Evolutionary conservation across 2,329 filamentous ascomycete genomes (phyloP).

Genomic region (Aspergillus clavatus): DNA sequence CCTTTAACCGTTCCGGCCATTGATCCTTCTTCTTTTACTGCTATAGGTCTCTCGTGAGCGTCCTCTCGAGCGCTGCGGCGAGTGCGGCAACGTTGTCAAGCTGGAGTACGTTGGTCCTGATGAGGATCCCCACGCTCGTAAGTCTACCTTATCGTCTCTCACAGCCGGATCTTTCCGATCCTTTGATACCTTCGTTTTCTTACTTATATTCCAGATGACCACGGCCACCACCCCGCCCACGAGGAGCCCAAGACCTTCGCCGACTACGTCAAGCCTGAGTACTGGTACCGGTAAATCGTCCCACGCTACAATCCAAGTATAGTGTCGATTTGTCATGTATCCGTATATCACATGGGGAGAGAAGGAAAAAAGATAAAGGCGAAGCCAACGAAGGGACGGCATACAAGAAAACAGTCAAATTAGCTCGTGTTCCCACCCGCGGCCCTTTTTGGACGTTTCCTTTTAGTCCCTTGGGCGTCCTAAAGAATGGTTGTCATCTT

Average conservation of each 20-base stretch:
- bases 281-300: constrained; percentile 62
- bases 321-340: constrained; percentile 10
- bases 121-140: constrained; percentile 63
- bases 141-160: constrained; percentile 15
- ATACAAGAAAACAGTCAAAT: not conserved
- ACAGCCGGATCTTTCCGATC: not conserved
- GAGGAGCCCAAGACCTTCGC: constrained; percentile 94
- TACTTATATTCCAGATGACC: constrained; percentile 22
- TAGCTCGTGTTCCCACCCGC: not conserved
- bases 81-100: constrained; percentile 96
- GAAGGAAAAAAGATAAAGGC: not conserved
- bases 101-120: constrained; percentile 90
- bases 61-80: constrained; percentile 88
- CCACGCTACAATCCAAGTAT: constrained; percentile 15
- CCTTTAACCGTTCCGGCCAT: not conserved
- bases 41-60: constrained; percentile 78
- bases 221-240: constrained; percentile 47
- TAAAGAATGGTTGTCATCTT: constrained; percentile 1
- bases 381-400: not conserved
- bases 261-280: constrained; percentile 92
- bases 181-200: not conserved
- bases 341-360: not conserved
- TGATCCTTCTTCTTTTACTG: not conserved
- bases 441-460: not conserved
- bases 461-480: not conserved